Percentiles rank a stretch among this genome's conserved stretches.
Evolutionary conservation across 495 filamentous ascomycete genomes (phyloP).

Genomic region (Podospora didyma): DNA sequence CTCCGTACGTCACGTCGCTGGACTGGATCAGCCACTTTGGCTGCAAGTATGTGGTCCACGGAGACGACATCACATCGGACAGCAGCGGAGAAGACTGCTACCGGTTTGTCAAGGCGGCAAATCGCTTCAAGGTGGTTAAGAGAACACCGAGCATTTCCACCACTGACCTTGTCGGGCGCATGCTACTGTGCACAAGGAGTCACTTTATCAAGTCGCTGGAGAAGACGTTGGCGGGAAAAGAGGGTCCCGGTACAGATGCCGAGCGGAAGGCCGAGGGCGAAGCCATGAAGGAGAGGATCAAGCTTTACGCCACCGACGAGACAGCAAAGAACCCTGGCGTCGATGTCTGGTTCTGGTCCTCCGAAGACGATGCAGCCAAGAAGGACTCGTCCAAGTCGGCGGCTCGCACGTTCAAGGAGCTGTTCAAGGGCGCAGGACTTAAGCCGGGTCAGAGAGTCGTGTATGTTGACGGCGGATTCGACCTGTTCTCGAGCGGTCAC

Average conservation of each 20-base stretch:
- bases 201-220: slow-evolving; percentile 81
- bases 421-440: slow-evolving; percentile 64
- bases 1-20: slow-evolving; percentile 91
- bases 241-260: slow-evolving; percentile 63
- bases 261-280: slow-evolving; percentile 59
- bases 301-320: slow-evolving; percentile 82
- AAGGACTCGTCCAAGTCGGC: slow-evolving; percentile 32
- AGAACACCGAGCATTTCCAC: slow-evolving; percentile 96
- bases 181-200: slow-evolving; percentile 86
- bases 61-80: slow-evolving; percentile 96
- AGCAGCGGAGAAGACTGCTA: slow-evolving; percentile 92
- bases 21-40: slow-evolving; percentile 93
- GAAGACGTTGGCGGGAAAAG: slow-evolving; percentile 60
- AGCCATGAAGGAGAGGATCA: slow-evolving; percentile 64
- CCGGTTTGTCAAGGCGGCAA: slow-evolving; percentile 87
- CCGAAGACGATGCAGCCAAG: slow-evolving; percentile 49
- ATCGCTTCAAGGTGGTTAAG: slow-evolving; percentile 89
- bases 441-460: slow-evolving; percentile 77
- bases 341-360: slow-evolving; percentile 77
- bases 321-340: slow-evolving; percentile 64
- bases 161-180: slow-evolving; percentile 93
- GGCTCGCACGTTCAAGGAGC: slow-evolving; percentile 51
- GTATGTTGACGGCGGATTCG: slow-evolving; percentile 95
- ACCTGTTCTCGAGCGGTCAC: slow-evolving; percentile 94
- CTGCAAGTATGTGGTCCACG: slow-evolving; percentile 92